Conservation (phyloP, 169 alveolate species). For the Miamiensis avidus region DNA sequence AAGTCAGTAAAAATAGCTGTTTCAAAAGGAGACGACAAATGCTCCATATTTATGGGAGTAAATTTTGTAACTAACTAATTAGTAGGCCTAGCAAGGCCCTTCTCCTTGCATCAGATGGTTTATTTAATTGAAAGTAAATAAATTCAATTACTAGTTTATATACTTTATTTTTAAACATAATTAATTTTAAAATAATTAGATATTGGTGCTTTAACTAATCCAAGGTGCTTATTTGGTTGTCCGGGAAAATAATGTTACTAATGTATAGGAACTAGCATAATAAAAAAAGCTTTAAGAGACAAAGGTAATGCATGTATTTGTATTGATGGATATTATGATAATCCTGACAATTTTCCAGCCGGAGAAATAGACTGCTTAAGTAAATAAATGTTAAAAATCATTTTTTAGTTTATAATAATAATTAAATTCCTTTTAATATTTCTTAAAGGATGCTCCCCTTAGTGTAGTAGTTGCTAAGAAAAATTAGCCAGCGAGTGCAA, state of each 20-base stretch:
- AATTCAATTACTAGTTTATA: not conserved
- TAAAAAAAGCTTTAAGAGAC: not conserved
- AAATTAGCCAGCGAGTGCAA: not conserved
- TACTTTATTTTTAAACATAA: not conserved
- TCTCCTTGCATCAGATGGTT: not conserved
- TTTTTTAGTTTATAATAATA: too few species aligned
- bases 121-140: too few species aligned
- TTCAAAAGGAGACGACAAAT: too few species aligned
- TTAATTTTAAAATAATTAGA: too few species aligned
- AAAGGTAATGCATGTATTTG: not conserved
- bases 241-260: not conserved
- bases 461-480: not conserved
- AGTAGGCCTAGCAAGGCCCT: too few species aligned
- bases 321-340: not conserved
- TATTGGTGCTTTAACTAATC: not conserved
- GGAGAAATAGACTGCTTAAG: not conserved
- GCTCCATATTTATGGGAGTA: too few species aligned
- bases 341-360: too few species aligned
- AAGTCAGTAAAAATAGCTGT: too few species aligned
- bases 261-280: not conserved
- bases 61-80: too few species aligned
- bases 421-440: not conserved
- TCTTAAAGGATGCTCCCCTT: too few species aligned
- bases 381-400: too few species aligned
- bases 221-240: not conserved